Conservation (phyloP, 345 rosid species). For the Pelargonium nanum region DNA sequence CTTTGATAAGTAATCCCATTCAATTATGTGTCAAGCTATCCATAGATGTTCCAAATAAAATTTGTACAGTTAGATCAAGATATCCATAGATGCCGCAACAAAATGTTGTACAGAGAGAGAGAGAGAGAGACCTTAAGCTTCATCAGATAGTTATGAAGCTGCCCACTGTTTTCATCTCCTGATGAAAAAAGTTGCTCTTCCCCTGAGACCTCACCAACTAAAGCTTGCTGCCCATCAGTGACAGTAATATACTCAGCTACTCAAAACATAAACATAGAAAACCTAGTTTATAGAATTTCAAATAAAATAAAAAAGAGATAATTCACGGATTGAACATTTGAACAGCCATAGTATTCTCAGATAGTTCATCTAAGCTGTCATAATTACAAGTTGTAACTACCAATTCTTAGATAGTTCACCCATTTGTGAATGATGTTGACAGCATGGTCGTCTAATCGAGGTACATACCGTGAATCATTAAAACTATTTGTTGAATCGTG, state of each 20-base stretch:
- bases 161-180: slow-evolving; percentile 48
- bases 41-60: too few species aligned
- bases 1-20: too few species aligned
- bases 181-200: slow-evolving; percentile 87
- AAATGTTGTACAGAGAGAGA: too few species aligned
- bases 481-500: too few species aligned
- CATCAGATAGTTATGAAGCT: slow-evolving; percentile 54
- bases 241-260: neutral
- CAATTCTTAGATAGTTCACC: neutral
- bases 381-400: too few species aligned
- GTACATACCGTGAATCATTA: too few species aligned
- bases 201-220: slow-evolving; percentile 88
- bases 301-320: neutral
- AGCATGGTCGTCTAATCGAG: neutral
- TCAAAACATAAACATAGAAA: neutral
- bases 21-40: too few species aligned
- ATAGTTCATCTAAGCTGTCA: neutral
- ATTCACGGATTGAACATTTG: neutral
- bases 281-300: neutral
- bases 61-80: too few species aligned
- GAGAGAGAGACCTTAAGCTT: slow-evolving; percentile 55
- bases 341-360: neutral
- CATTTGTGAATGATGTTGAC: neutral
- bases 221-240: slow-evolving; percentile 56
- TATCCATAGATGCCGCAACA: too few species aligned